Conservation (phyloP, 805 yeast species). For the Lipomyces yamanashiensis region DNA sequence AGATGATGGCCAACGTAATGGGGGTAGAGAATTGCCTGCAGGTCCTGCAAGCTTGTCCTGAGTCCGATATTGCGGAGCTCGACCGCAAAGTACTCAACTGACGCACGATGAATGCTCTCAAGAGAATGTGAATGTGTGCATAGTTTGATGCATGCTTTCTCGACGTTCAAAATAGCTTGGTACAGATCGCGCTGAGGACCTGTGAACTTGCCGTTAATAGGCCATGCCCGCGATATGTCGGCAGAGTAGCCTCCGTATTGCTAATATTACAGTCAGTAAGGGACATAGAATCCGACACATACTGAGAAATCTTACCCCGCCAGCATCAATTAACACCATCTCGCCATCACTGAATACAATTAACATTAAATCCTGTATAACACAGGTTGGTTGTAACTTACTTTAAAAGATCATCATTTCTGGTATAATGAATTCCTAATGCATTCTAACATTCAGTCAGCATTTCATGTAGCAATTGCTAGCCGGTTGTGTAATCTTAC, state of each 20-base stretch:
- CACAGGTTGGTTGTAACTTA: neutral
- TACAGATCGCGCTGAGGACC: constrained; percentile 84
- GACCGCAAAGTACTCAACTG: constrained; percentile 60
- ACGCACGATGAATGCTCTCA: constrained; percentile 74
- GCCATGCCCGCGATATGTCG: constrained; percentile 97
- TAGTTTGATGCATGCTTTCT: constrained; percentile 72
- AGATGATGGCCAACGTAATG: constrained; percentile 95
- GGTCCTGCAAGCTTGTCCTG: constrained; percentile 23
- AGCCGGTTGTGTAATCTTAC: constrained; percentile 8
- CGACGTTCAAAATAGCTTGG: constrained; percentile 83
- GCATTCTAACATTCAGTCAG: constrained; percentile 56
- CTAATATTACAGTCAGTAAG: neutral
- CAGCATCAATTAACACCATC: constrained; percentile 91
- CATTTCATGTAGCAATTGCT: neutral
- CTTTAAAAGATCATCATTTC: constrained; percentile 78
- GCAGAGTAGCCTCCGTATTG: constrained; percentile 91
- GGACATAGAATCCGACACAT: neutral
- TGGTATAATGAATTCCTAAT: constrained; percentile 87
- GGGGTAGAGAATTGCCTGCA: constrained; percentile 63
- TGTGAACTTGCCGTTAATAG: constrained; percentile 73
- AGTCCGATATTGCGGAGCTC: constrained; percentile 80
- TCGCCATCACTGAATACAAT: constrained; percentile 60
- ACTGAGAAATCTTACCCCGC: constrained; percentile 54
- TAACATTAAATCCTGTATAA: neutral
- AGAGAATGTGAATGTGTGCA: constrained; percentile 65